Evolutionary conservation across 2,329 filamentous ascomycete genomes (phyloP).

Genomic region (Escovopsis sp.): DNA sequence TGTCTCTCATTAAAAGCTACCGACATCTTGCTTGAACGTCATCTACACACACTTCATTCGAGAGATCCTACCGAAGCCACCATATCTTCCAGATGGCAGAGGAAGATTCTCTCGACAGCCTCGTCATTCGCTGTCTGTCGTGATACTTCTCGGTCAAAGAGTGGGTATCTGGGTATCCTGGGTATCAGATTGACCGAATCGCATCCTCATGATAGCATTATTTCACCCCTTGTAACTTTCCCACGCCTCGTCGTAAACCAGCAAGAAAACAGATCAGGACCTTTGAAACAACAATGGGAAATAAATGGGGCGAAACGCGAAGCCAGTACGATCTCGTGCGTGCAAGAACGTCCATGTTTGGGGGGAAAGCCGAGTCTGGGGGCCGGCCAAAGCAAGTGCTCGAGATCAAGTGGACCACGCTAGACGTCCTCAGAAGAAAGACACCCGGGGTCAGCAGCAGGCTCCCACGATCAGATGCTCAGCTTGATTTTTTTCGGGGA

Average conservation of each 20-base stretch:
- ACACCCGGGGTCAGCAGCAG: slow-evolving; percentile 17
- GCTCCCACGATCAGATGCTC: slow-evolving; percentile 6
- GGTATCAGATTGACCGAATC: slow-evolving; percentile 9
- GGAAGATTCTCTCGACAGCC: neutral
- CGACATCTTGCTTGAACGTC: too few species aligned
- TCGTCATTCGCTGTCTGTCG: slow-evolving; percentile 1
- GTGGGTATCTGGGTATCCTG: slow-evolving; percentile 7
- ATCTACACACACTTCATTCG: too few species aligned
- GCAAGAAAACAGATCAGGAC: neutral
- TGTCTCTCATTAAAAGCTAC: too few species aligned
- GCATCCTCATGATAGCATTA: neutral
- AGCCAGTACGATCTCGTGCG: neutral
- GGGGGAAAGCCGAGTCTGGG: neutral
- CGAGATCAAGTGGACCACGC: slow-evolving; percentile 23
- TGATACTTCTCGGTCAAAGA: slow-evolving; percentile 3
- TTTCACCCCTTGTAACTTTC: neutral
- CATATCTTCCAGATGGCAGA: too few species aligned
- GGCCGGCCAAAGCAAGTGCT: slow-evolving; percentile 10
- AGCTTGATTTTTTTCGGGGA: neutral
- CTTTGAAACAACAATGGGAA: neutral
- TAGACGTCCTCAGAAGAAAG: slow-evolving; percentile 11
- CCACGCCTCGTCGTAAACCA: neutral
- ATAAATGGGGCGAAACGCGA: neutral
- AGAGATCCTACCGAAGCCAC: too few species aligned
- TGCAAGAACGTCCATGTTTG: neutral